Base-by-base conservation (phyloP, 1,284 basidiomycete genomes). In the Amylostereum chailletii region DNA sequence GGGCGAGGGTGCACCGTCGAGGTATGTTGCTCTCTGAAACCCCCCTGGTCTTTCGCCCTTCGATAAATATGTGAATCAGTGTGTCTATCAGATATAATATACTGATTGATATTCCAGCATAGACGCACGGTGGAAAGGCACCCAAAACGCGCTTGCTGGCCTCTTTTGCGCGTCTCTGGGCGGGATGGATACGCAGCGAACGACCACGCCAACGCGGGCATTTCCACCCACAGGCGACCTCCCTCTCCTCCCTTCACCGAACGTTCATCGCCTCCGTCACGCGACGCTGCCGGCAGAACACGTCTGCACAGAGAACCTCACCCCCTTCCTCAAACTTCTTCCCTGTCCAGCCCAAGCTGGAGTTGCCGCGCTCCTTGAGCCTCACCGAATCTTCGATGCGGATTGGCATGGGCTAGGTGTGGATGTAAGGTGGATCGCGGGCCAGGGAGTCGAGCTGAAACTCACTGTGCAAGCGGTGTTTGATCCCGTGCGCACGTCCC, bases 231-330 rank as follows among this genome's bases (percentile, higher is more conserved):
- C 80, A 61, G 80, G 80, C 44, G 60, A 65, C 31, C 63, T 86
- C 27, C 81, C 81, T 0, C 62, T 68, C 51, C 76, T 76, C 69
- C 67, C 71, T 19, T 63, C 67, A 4, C 62, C 47, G 2, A 40
- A 50, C 27, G 27, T 70, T 3, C 76, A 86, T 55, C 67, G 73
- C 47, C 71, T 90, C 33, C 80, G 84, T 44, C 87, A 93, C 57
- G 89, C 86, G 0, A 80, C 82, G 19, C 75, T 90, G 7, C 86
- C 88, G 3, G 90, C 82, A 5, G 88, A 93, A 60, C 75, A 85
- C 54, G 87, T 96, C 11, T 99, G 95, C 63, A 99, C 95, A 2
- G 96, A 99, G 63, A 98, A 98, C 64, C 71, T 99, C 4, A 95
- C 94, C 0, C 95, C 96, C 0, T 94, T 98, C 67, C 76, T 98